Base-by-base conservation (phyloP, 2,329 filamentous ascomycete genomes). In the Calonectria pteridis region DNA sequence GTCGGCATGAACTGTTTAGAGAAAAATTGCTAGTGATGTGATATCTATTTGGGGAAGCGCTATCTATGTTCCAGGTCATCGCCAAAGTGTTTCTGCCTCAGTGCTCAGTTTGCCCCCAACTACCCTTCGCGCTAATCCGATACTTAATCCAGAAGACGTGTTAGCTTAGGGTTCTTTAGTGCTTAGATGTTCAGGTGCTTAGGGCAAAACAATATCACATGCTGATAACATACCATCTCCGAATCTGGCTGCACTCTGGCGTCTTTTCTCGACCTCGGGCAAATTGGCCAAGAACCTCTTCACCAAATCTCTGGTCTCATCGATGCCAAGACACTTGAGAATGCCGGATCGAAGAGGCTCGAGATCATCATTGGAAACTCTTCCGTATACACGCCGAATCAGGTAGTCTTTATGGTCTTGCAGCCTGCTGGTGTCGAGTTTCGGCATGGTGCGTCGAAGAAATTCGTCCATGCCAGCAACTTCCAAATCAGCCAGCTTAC, bases 391-490 rank as follows among this genome's bases (percentile, higher is more conserved):
- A 26, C 11, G 50, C 43, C 28, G 31, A 10, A 63, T 51, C 13
- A 69, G n/a, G 7, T 16, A 14, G 10, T 69, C 55, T 26, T 37
- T 51, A 11, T 67, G 65, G 16, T 72, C 6, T 33, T 55, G 18
- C 43, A 74, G 43, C 33, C 23, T 67, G 33, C 35, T 26, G 3
- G 53, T 64, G 43, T 73, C 62, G 14, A 62, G 46, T 28, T 28
- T n/a, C 11, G 70, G 55, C 18, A 40, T 46, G 18, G 53, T 71
- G 23, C 40, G 50, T 10, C 20, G 23, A n/a, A 75, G 71, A 18
- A 75, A 75, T 10, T 62, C 55, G 26, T 71, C 28, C 18, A 73
- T 20, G 16, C 73, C 67, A 40, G 50, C 53, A 23, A 58, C 67
- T 35, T 75, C 70, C n/a, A 63, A 11, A 64, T 62, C 67, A 37